phyloP scores from a whole-genome alignment of 2,329 filamentous ascomycete genomes.

The Thielaviopsis populi region DNA sequence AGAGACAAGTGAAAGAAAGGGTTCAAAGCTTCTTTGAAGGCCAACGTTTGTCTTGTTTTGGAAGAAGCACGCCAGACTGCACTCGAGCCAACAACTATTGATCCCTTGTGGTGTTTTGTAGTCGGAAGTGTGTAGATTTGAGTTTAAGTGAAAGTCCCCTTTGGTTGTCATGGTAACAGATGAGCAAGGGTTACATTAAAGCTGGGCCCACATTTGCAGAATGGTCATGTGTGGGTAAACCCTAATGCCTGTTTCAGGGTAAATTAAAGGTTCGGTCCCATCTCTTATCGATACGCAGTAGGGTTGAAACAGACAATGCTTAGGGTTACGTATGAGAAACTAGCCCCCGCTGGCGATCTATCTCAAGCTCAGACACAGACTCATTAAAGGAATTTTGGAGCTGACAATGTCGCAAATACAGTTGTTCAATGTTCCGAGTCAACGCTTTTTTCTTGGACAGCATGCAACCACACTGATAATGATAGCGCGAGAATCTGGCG shows the following conservation, averaged over 20 bases:
- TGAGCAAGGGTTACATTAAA: not conserved
- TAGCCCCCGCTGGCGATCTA: no score
- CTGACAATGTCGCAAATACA: no score
- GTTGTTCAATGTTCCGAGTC: no score
- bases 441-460: no score
- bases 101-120: not conserved
- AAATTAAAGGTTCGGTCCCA: not conserved
- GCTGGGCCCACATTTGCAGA: no score
- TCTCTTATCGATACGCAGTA: not conserved
- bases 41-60: not conserved
- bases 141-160: not conserved
- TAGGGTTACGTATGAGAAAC: not conserved
- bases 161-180: not conserved
- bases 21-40: conserved; percentile 1
- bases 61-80: not conserved
- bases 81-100: not conserved
- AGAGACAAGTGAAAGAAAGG: not conserved
- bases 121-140: no score
- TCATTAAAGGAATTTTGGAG: no score
- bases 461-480: no score
- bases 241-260: not conserved
- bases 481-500: no score
- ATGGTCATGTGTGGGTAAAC: not conserved
- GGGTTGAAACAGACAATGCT: not conserved
- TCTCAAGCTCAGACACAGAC: no score